Base-by-base conservation (phyloP, 495 filamentous ascomycete species). In the Podospora pseudocomata region DNA sequence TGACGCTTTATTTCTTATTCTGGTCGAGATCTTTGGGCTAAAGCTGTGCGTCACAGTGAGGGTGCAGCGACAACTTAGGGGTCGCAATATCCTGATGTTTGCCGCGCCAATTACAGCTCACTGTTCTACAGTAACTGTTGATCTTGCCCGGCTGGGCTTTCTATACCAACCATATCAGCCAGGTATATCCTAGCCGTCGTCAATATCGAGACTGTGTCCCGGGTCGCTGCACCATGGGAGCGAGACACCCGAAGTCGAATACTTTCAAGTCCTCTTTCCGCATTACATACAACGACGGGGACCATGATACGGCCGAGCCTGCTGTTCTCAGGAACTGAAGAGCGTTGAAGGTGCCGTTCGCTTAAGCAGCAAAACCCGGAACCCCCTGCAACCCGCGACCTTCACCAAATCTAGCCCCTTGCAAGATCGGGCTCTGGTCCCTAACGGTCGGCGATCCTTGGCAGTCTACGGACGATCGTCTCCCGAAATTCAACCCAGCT, bases 301-400 rank as follows among this genome's bases (percentile, higher is more conserved):
- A 63, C 16, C 60, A 39, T 34, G 60, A 32, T 65, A 11, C n/a
- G 39, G 49, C 63, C 63, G 49, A 65, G n/a, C 18, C 15, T 11
- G 15, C 15, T 66, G 19, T 59, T 67, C 15, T 61, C 19, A 32
- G 59, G 26, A 61, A 32, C 23, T n/a, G 27, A 61, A 20, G 15
- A 26, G 23, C n/a, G 55, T 58, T 32, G 5, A 62, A n/a, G 28
- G 28, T 63, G 57, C 65, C 58, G 59, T 61, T 67, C 66, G 66
- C 27, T 68, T 68, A 64, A 49, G 65, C 68, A 66, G 30, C 23
- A 19, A 20, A 28, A 64, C 5, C 56, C 34, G 4, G 23, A 16
- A 1, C 13, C 44, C 57, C 23, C 70, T 71, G 70, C 64, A 71
- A 66, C 70, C 66, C 70, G 70, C 70, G 68, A 71, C 49, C 61